Percentiles rank a stretch among this genome's conserved stretches.
Conservation (phyloP, 2,329 filamentous ascomycete genomes). For the Microsporum canis region DNA sequence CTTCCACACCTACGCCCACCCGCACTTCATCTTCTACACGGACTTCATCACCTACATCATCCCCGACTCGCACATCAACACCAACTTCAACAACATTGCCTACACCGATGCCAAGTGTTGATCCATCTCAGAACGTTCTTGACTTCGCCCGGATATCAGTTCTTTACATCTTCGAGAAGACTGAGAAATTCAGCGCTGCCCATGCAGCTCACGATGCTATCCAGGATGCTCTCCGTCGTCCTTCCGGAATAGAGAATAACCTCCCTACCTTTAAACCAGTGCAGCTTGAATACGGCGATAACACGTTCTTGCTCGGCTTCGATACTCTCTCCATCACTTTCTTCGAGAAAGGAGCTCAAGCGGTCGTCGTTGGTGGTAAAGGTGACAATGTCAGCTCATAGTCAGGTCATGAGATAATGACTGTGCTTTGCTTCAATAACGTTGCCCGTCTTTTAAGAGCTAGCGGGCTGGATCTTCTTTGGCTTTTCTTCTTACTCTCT, state of each 20-base stretch:
- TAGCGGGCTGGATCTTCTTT: constrained; percentile 2
- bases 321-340: constrained; percentile 16
- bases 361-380: background rate
- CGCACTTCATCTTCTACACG: background rate
- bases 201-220: constrained; percentile 14
- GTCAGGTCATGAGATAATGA: background rate
- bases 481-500: background rate
- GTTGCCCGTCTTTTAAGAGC: constrained; percentile 5
- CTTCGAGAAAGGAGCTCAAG: constrained; percentile 11
- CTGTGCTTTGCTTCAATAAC: background rate
- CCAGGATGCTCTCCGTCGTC: constrained; percentile 10
- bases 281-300: constrained; percentile 13
- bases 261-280: constrained; percentile 10
- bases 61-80: constrained; percentile 6
- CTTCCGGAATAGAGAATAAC: constrained; percentile 3
- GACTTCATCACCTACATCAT: constrained; percentile 11
- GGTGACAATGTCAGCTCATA: background rate
- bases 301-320: constrained; percentile 18
- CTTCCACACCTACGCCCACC: background rate
- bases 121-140: constrained; percentile 13
- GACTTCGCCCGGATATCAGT: constrained; percentile 21
- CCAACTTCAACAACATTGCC: constrained; percentile 10
- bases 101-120: background rate
- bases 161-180: constrained; percentile 20
- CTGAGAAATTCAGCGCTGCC: constrained; percentile 13